These are phyloP conservation scores for Colletotrichum chrysophilum DNA, from an alignment of 2,329 filamentous ascomycete species.

Conservation along the genomic window DNA sequence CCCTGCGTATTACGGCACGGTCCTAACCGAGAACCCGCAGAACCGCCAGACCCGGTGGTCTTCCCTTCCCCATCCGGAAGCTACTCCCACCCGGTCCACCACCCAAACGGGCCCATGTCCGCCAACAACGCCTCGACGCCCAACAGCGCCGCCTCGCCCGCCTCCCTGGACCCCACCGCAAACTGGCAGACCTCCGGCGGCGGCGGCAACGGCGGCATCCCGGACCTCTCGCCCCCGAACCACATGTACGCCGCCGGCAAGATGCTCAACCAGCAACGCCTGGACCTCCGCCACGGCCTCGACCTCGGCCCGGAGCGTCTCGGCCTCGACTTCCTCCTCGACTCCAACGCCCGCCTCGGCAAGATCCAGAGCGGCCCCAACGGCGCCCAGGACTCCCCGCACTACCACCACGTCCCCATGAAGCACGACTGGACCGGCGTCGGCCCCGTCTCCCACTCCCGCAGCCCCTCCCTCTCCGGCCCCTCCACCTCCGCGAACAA, in stretches of 20 bases:
- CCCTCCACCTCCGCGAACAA: not conserved
- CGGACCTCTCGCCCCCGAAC: conserved; percentile 24
- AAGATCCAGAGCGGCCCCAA: conserved; percentile 57
- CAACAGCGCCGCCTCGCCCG: conserved; percentile 41
- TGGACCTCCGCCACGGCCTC: conserved; percentile 58
- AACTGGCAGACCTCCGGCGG: not conserved
- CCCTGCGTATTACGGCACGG: not conserved
- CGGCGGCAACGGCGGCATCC: not conserved
- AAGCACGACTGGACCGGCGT: conserved; percentile 53
- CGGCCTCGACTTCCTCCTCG: conserved; percentile 76
- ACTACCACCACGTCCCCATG: conserved; percentile 52
- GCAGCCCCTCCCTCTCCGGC: conserved; percentile 59
- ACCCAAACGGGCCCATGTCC: conserved; percentile 31
- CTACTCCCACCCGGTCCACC: conserved; percentile 21
- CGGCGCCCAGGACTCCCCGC: conserved; percentile 49
- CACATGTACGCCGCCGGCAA: conserved; percentile 31
- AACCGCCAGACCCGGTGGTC: conserved; percentile 29
- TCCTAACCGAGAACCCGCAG: conserved; percentile 16
- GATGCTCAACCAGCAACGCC: conserved; percentile 51
- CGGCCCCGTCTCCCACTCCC: conserved; percentile 61
- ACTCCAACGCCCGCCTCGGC: conserved; percentile 59
- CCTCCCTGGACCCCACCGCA: conserved; percentile 29
- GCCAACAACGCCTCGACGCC: conserved; percentile 41
- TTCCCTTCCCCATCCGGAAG: conserved; percentile 35
- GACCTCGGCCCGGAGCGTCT: conserved; percentile 71